Percentiles rank a stretch among this genome's conserved stretches.
Conservation (phyloP, 164 flowering plant genomes). For the Aristolochia contorta region DNA sequence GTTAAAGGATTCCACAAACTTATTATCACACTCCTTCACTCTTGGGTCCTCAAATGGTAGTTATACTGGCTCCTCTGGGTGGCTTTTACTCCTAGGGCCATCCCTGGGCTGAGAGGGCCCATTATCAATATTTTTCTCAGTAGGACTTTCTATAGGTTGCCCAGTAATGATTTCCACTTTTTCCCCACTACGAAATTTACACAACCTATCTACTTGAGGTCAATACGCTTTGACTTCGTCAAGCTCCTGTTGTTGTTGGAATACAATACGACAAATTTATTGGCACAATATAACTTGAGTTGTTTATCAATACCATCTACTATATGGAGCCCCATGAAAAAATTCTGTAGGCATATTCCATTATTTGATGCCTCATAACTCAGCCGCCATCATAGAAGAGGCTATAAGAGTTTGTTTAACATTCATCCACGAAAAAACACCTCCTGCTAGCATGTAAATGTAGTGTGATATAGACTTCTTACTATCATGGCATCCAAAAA, state of each 20-base stretch:
- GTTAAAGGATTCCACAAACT: no score
- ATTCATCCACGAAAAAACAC: background rate
- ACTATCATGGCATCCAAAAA: background rate
- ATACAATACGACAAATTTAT: background rate
- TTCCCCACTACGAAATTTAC: no score
- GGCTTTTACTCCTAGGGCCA: no score
- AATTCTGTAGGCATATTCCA: background rate
- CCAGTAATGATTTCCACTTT: no score
- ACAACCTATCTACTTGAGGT: background rate
- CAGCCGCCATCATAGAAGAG: background rate
- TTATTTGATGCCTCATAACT: background rate
- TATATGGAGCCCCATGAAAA: background rate
- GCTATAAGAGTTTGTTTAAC: background rate
- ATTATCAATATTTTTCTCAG: no score
- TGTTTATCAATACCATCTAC: background rate
- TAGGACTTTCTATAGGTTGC: no score
- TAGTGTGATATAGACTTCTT: background rate
- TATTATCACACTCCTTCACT: no score
- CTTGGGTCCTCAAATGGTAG: no score
- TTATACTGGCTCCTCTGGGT: no score
- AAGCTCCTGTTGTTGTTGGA: background rate
- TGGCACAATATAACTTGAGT: background rate
- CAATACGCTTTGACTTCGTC: background rate
- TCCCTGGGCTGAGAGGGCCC: no score
- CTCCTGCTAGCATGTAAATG: background rate